Base-by-base conservation (phyloP, 805 yeast species). In the Candida cerambycidarum region DNA sequence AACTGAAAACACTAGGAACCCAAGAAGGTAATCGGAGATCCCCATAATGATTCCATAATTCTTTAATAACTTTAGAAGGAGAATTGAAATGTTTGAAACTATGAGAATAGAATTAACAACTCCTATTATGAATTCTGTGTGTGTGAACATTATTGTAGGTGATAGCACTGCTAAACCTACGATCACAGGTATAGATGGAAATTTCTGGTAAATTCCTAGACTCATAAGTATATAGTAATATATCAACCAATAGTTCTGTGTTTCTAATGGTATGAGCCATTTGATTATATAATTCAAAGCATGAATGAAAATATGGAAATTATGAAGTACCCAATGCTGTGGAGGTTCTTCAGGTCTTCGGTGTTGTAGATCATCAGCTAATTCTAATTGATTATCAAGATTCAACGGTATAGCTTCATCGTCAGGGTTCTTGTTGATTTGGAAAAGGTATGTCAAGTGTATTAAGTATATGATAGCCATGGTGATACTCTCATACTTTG, bases 21-120 rank as follows among this genome's bases (percentile, higher is more conserved):
- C 82, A 39, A 78, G 53, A 10, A 75, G 43, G 23, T 76, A 73
- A 45, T 78, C 81, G 12, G 70, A 62, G 3, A 78, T 61, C 15
- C 56, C 48, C 54, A 73, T 65, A 17, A 77, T 59, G 5, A 66
- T 45, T 1, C 79, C 82, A 24, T 70, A 51, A 47, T 75, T 74
- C 45, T 73, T 73, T 30, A 78, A 46, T 5, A 65, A 41, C 32
- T 55, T 50, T 13, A 68, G 50, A 4, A 62, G 46, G 3, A 52
- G 21, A 4, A 54, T 36, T 1, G 71, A 61, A 19, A 63, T 52
- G 10, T 52, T 38, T 2, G 69, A 55, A 4, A 63, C 53, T 5
- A 65, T 39, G 4, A 63, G 15, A 13, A 65, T 46, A 7, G 68
- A 62, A 28, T 45, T 54, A 9, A 45, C 11, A 2, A 65, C 48